Evolutionary conservation across 257 asterid genomes (phyloP).

Genomic region (Capsicum chinense): DNA sequence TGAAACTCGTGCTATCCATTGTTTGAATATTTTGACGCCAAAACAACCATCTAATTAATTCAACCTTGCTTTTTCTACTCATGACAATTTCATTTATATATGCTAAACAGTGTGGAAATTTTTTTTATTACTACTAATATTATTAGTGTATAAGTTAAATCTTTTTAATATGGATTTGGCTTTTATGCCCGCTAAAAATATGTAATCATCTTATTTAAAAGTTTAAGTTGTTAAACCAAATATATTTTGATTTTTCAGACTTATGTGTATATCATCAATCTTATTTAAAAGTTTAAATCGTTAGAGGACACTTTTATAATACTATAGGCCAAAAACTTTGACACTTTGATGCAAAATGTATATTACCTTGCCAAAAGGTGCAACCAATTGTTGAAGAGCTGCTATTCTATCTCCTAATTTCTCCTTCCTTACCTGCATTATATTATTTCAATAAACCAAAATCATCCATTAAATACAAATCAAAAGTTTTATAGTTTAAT

Average conservation of each 20-base stretch:
- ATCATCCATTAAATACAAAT: not conserved
- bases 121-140: not conserved
- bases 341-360: not conserved
- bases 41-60: not conserved
- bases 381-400: conserved; percentile 91
- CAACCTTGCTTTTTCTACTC: not conserved
- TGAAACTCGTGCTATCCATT: conserved; percentile 30
- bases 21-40: conserved; percentile 16
- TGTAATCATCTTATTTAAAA: not conserved
- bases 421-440: conserved; percentile 77
- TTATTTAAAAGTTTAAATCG: too few relatives aligned
- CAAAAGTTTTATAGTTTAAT: not conserved
- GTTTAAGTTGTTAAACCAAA: too few relatives aligned
- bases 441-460: not conserved
- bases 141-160: not conserved
- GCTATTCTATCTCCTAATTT: conserved; percentile 92
- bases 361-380: conserved; percentile 92
- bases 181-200: not conserved
- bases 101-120: not conserved
- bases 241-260: too few relatives aligned
- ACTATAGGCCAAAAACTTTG: not conserved
- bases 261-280: too few relatives aligned
- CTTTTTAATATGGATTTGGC: not conserved
- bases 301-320: too few relatives aligned
- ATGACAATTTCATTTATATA: not conserved